A percentile compares a stretch with the other conserved stretches of the same genome.
phyloP scores from a whole-genome alignment of 2,329 filamentous ascomycete species.

The Verticillium nonalfalfae region DNA sequence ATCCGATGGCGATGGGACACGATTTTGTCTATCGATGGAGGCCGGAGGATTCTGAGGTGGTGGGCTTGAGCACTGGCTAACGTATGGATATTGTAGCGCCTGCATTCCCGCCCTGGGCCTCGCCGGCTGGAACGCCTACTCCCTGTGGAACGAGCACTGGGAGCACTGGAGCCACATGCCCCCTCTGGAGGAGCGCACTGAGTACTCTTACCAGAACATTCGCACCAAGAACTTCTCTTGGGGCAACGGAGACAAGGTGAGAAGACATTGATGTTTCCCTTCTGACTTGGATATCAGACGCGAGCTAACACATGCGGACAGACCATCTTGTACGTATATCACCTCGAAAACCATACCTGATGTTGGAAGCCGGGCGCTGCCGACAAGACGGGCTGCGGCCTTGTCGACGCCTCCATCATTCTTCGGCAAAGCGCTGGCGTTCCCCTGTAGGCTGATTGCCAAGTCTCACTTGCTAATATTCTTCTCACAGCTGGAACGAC shows the following conservation, averaged over 20 bases:
- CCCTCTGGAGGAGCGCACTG: conserved; percentile 80
- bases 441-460: background rate
- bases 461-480: conserved; percentile 10
- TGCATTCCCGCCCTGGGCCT: conserved; percentile 68
- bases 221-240: conserved; percentile 92
- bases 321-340: conserved; percentile 60
- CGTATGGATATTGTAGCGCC: conserved; percentile 45
- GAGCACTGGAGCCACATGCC: conserved; percentile 85
- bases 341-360: too few species aligned
- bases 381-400: background rate
- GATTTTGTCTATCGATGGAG: background rate
- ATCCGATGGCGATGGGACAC: background rate
- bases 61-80: conserved; percentile 12
- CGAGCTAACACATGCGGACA: conserved; percentile 18
- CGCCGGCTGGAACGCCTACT: conserved; percentile 75
- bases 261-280: conserved; percentile 20
- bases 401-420: background rate
- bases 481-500: conserved; percentile 72
- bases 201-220: conserved; percentile 98
- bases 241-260: conserved; percentile 92
- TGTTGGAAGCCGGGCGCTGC: too few species aligned
- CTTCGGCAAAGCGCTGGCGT: too few species aligned
- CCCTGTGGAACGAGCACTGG: conserved; percentile 94
- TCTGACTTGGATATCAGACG: conserved; percentile 3
- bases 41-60: background rate